These are phyloP conservation scores for Ensete glaucum DNA, from an alignment of 176 grass and related monocot species.

Conservation along the genomic window DNA sequence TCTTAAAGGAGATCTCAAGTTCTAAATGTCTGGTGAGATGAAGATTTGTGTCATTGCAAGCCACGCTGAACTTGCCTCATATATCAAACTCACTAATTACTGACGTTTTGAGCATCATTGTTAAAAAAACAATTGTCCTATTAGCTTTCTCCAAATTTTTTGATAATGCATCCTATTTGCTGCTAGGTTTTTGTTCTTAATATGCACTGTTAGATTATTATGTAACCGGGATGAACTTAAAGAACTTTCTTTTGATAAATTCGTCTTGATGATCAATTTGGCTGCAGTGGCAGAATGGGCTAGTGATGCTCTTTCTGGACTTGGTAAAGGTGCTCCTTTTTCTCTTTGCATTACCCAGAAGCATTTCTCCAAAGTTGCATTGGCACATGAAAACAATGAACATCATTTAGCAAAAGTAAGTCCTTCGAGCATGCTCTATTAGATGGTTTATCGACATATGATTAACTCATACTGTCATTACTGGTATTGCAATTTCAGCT, in stretches of 20 bases:
- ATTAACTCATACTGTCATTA: background rate
- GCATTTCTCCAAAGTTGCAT: conserved; percentile 83
- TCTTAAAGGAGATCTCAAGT: no score
- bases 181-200: background rate
- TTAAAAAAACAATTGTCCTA: no score
- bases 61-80: no score
- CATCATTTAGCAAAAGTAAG: conserved; percentile 67
- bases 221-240: background rate
- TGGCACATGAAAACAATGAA: conserved; percentile 40
- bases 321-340: conserved; percentile 93
- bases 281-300: conserved; percentile 79
- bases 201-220: background rate
- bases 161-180: no score
- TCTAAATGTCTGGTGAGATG: no score
- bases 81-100: no score
- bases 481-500: conserved; percentile 28
- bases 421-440: conserved; percentile 1
- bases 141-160: no score
- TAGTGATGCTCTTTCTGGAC: conserved; percentile 62
- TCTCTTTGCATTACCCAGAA: conserved; percentile 81
- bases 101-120: no score
- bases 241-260: background rate
- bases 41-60: no score
- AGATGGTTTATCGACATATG: background rate
- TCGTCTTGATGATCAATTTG: background rate